phyloP scores from a whole-genome alignment of 768 basidiomycete genomes.

The Termitomyces sp. region DNA sequence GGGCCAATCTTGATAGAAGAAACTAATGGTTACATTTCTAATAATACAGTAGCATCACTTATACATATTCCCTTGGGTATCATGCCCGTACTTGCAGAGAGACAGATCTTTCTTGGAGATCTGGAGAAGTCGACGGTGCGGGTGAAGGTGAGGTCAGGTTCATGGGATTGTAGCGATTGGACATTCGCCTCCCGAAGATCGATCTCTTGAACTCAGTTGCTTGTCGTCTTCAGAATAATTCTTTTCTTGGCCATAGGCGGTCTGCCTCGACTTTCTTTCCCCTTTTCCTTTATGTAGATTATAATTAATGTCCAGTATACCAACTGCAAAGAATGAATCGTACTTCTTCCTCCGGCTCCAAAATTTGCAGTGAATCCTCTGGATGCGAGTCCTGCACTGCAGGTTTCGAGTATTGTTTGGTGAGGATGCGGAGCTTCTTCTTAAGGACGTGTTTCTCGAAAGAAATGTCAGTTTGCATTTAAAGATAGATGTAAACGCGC shows the following conservation, averaged over 20 bases:
- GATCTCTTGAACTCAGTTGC: neutral
- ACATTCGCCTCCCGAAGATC: too few relatives aligned
- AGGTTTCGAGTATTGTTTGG: slow-evolving; percentile 5
- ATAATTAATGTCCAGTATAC: neutral
- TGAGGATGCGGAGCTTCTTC: slow-evolving; percentile 9
- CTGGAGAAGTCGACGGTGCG: neutral
- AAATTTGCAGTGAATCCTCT: slow-evolving; percentile 14
- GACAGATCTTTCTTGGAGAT: neutral
- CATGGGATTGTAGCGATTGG: neutral
- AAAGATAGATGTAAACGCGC: neutral
- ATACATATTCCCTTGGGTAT: neutral
- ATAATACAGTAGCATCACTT: neutral
- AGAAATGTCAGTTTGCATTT: neutral
- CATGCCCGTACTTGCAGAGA: neutral
- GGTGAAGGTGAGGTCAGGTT: neutral
- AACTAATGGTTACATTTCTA: neutral
- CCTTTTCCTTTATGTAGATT: slow-evolving; percentile 4
- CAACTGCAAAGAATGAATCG: neutral
- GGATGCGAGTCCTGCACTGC: neutral
- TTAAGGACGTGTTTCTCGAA: slow-evolving; percentile 6
- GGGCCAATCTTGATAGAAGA: neutral
- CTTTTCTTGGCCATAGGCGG: slow-evolving; percentile 1
- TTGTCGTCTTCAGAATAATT: neutral
- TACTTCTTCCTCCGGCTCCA: slow-evolving; percentile 4
- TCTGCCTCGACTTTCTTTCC: neutral